Evolutionary conservation across 225 moss, liverwort and hornwort species (phyloP), one percentile per base, ranked within the genome.

Genomic region (Pseudoscleropodium purum): DNA sequence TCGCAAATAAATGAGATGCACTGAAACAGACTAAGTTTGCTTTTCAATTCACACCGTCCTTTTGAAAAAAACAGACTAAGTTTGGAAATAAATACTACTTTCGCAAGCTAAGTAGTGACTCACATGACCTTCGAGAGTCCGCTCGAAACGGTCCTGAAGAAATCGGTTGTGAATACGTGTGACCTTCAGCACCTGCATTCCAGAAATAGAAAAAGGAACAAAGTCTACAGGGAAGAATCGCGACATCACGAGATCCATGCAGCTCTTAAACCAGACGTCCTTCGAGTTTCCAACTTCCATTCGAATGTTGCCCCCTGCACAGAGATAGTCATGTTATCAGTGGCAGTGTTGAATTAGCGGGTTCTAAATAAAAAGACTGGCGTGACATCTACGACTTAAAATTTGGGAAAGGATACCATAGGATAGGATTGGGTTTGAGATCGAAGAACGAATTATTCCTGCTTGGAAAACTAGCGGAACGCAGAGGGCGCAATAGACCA

Each of bases 121-220:
- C 70, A 99, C 99, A 85, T 94, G 93, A 65, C 86, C 66, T 91
- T 99, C 99, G 37, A 96, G 91, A 65, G 90, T 92, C 52, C 92
- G 93, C 86, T 96, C 95, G 74, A 99, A 97, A 23, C 96, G 95
- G 88, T 95, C 96, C 89, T 99, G 97, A 82, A 97, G 90, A 89
- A 94, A 96, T 56, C 96, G 91, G 86, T 99, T 99, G 91, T 99
- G 99, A 86, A 99, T 99, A 66, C 96, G 96, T 51, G 99, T 96
- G 80, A 97, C 96, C 88, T 97, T 99, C 36, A 95, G 93, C 84
- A 99, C 97, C 60, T 95, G 91, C 90, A 99, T 91, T 56, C 96
- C 96, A 89, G 83, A 87, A 67, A 99, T 99, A n/a, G 94, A 94
- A n/a, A 95, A 93, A 19, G 95, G 95, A 89, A 93, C 87, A 81